Base-by-base conservation (phyloP, 1,284 basidiomycete genomes). In the Trichosporon sp. region DNA sequence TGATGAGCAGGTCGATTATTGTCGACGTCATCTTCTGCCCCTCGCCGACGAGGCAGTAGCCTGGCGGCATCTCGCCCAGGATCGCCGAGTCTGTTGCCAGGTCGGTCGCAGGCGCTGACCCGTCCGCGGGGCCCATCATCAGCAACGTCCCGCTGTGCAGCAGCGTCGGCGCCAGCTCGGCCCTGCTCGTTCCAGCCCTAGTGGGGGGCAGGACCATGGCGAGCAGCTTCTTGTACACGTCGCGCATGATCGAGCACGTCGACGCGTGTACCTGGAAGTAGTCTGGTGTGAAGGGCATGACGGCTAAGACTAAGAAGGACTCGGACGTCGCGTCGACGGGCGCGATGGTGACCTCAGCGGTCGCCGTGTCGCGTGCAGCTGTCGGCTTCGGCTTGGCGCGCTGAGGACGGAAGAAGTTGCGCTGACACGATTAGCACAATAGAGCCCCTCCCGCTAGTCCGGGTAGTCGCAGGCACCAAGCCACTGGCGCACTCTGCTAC, bases 251-350 rank as follows among this genome's bases (percentile, higher is more conserved):
- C 33, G 81, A 80, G 70, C 82, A 83, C 16, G 81, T 71, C 10
- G 82, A 78, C 27, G 80, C 77, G 62, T 83, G 77, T 21, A 80
- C 77, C 72, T 83, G 80, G 70, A 82, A 73, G 78, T 81, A 74
- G 80, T 83, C 82, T 23, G 82, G 78, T 10, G 80, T 73, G 70
- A 84, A 84, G 2, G 83, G 83, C 67, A 68, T 68, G 64, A 68
- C 67, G 1, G 67, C 67, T 7, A 68, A 37, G 2, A 68, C 67
- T 21, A 68, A 58, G 62, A 68, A 68, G 1, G 67, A 65, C 56
- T 68, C 67, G 23, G 62, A 63, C 33, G 59, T 59, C 23, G 64
- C 67, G 59, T 65, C 64, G 14, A 68, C 60, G 0, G 67, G 58
- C 27, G 67, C 67, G 11, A 68, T 62, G 5, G 67, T 68, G 19